A percentile compares a stretch with the other conserved stretches of the same genome.
Conservation (phyloP, 495 filamentous ascomycete genomes). For the Xylaria nigripes region DNA sequence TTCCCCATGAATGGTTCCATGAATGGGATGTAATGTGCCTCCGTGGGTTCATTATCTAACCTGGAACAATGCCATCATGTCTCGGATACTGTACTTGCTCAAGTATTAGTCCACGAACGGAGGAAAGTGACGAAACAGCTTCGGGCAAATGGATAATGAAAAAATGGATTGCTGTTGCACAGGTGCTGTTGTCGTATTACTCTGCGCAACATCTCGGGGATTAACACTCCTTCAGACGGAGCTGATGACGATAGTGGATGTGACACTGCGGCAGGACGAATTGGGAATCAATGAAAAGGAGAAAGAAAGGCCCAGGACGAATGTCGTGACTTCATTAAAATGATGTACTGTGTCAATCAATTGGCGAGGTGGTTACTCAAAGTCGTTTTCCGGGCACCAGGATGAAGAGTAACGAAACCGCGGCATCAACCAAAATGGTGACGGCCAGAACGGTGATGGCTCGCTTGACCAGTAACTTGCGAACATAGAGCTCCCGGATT, state of each 20-base stretch:
- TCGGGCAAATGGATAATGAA: not conserved
- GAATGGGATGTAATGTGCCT: not conserved
- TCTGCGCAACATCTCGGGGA: conserved; percentile 3
- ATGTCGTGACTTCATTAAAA: conserved; percentile 24
- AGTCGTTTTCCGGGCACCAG: conserved; percentile 87
- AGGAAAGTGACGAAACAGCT: not conserved
- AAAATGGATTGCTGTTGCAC: not conserved
- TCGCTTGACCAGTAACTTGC: conserved; percentile 71
- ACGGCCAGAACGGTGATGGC: conserved; percentile 66
- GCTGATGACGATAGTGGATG: not conserved
- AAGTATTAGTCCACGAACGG: not conserved
- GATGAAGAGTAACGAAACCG: conserved; percentile 74
- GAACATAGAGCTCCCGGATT: conserved; percentile 82
- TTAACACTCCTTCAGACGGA: conserved; percentile 2
- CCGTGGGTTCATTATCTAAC: not conserved
- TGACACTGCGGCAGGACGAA: not conserved
- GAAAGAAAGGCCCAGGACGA: conserved; percentile 1
- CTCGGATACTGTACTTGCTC: not conserved
- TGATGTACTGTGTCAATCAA: not conserved
- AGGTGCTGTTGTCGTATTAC: not conserved
- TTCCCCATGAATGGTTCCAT: not conserved
- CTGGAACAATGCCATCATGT: not conserved
- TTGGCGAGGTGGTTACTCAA: conserved; percentile 28
- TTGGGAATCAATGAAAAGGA: not conserved
- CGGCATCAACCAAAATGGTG: conserved; percentile 65